Conservation (phyloP, 1,284 basidiomycete species). For the Ceratorhiza oryzae-sativae region DNA sequence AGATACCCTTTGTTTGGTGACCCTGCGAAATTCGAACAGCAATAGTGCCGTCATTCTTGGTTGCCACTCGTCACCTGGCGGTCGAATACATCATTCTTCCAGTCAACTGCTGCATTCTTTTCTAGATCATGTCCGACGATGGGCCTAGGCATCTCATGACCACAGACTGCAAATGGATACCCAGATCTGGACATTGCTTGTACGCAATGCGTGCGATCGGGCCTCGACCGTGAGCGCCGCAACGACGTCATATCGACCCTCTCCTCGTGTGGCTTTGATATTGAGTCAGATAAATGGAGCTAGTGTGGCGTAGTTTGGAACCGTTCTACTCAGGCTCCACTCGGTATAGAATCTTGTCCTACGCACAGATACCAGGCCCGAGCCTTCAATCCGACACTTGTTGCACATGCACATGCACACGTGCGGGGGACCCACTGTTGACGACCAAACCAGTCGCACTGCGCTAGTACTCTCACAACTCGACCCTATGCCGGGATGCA, state of each 20-base stretch:
- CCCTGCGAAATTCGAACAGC: background rate
- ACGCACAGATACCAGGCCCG: slow-evolving; percentile 14
- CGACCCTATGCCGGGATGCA: background rate
- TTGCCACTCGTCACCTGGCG: background rate
- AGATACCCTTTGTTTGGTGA: background rate
- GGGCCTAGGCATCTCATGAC: background rate
- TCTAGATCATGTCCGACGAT: background rate
- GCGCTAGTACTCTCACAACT: background rate
- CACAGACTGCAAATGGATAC: background rate
- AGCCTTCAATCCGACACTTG: background rate
- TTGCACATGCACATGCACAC: background rate
- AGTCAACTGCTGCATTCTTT: background rate
- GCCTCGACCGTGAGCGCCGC: background rate
- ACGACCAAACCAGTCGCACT: too few relatives aligned
- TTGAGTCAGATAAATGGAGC: background rate
- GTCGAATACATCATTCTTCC: background rate
- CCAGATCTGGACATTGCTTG: background rate
- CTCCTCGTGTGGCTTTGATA: background rate
- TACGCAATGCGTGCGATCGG: background rate
- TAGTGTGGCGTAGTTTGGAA: background rate
- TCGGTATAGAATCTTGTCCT: background rate
- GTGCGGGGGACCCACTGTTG: too few relatives aligned
- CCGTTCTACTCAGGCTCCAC: slow-evolving; percentile 4
- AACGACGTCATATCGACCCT: background rate
- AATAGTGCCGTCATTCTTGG: background rate